Percentiles rank a stretch among this genome's conserved stretches.
Conservation (phyloP, 345 rosid species). For the Camelina neglecta region DNA sequence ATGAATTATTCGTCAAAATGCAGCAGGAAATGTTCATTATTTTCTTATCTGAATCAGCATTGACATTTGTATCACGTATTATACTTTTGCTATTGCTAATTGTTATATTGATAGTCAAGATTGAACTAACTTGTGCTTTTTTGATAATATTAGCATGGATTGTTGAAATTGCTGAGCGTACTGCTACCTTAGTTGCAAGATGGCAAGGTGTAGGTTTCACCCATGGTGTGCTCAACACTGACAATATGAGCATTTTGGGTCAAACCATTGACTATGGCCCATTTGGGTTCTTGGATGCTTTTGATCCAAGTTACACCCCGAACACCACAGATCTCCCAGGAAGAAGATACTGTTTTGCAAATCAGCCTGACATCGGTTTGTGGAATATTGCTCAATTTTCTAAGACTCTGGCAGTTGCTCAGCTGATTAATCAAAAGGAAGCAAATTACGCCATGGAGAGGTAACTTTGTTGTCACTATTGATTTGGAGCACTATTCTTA, state of each 20-base stretch:
- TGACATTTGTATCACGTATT: not conserved
- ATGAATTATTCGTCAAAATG: constrained; percentile 1
- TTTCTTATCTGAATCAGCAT: not conserved
- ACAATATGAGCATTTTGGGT: constrained; percentile 97
- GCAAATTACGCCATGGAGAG: constrained; percentile 92
- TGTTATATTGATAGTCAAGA: not conserved
- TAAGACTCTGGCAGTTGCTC: constrained; percentile 66
- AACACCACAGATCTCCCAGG: constrained; percentile 99
- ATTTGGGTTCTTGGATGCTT: constrained; percentile 96
- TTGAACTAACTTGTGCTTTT: constrained; percentile 32
- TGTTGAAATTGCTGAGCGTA: constrained; percentile 91
- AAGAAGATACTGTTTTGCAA: constrained; percentile 92
- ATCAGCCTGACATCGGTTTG: constrained; percentile 92
- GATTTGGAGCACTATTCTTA: not conserved
- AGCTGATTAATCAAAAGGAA: constrained; percentile 82
- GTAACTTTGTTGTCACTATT: constrained; percentile 43
- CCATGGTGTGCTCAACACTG: constrained; percentile 97
- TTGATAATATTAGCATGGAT: constrained; percentile 71
- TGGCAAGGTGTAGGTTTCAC: constrained; percentile 99
- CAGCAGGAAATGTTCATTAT: constrained; percentile 7
- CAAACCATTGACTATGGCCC: constrained; percentile 98
- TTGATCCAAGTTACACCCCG: constrained; percentile 96
- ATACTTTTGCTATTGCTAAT: not conserved
- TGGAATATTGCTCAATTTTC: constrained; percentile 96
- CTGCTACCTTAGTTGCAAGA: constrained; percentile 79